phyloP scores from a whole-genome alignment of 164 flowering plant genomes.

The Amborella trichopoda region DNA sequence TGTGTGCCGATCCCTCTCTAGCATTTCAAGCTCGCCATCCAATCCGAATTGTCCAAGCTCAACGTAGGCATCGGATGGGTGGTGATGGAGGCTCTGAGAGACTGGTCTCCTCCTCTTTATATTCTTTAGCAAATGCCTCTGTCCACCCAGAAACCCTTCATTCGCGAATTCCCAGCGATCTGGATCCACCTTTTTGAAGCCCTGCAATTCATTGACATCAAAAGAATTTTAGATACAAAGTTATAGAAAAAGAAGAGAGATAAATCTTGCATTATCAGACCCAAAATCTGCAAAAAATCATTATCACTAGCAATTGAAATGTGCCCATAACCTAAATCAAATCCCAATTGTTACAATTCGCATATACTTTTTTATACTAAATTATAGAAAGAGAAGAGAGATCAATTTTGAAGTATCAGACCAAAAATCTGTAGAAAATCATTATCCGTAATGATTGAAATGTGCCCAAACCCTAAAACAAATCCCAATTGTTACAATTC shows the following conservation, averaged over 20 bases:
- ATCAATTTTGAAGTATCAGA: no score
- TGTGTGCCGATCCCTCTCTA: conserved; percentile 29
- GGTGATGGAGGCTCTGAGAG: conserved; percentile 18
- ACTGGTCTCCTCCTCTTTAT: conserved; percentile 40
- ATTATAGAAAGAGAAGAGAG: neutral
- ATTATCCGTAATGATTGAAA: no score
- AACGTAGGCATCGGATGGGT: conserved; percentile 3
- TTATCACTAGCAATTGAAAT: neutral
- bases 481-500: no score
- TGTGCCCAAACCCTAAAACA: no score
- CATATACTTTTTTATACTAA: neutral
- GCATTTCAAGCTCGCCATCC: conserved; percentile 34
- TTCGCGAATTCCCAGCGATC: conserved; percentile 78
- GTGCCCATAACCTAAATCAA: neutral
- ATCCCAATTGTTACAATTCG: neutral
- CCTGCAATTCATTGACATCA: conserved; percentile 17
- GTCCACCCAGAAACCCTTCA: conserved; percentile 51
- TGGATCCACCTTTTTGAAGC: conserved; percentile 53
- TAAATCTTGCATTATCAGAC: neutral
- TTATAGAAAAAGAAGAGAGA: neutral
- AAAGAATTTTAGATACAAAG: neutral
- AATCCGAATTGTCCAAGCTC: conserved; percentile 17
- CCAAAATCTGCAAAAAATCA: neutral
- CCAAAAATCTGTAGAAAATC: no score
- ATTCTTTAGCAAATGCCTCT: conserved; percentile 52